Conservation (phyloP, 2,329 filamentous ascomycete genomes). For the Sarocladium brachiariae region DNA sequence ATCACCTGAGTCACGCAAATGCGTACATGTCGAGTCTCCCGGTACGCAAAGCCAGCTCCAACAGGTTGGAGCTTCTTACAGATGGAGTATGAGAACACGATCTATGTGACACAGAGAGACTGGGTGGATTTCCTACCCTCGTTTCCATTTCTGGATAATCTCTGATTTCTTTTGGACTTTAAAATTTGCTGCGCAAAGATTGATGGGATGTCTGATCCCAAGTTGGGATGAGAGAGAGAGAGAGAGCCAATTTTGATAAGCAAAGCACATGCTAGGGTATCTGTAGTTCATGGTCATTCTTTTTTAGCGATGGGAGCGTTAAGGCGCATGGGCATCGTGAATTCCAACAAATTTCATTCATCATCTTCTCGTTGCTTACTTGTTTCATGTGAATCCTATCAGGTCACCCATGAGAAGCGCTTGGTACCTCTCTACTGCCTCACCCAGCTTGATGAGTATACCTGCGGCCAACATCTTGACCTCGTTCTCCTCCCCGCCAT, state of each 20-base stretch:
- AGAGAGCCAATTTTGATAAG: too few species aligned
- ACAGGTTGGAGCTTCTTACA: slow-evolving; percentile 18
- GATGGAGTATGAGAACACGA: not conserved
- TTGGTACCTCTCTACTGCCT: slow-evolving; percentile 78
- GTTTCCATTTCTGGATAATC: not conserved
- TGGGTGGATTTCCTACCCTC: too few species aligned
- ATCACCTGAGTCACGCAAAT: slow-evolving; percentile 41
- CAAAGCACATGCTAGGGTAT: too few species aligned
- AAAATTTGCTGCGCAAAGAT: not conserved
- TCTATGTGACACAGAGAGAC: too few species aligned
- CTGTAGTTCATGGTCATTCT: not conserved
- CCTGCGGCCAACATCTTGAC: slow-evolving; percentile 73
- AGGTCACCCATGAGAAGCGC: slow-evolving; percentile 67
- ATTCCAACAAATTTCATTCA: too few species aligned
- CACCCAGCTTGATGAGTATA: slow-evolving; percentile 68
- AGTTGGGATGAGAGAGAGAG: too few species aligned
- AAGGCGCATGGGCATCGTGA: slow-evolving; percentile 1
- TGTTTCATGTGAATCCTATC: slow-evolving; percentile 31
- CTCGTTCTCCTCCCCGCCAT: slow-evolving; percentile 63
- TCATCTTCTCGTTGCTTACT: not conserved
- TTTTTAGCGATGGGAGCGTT: slow-evolving; percentile 1
- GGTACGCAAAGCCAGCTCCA: slow-evolving; percentile 26
- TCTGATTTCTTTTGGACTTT: not conserved
- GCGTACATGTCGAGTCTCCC: slow-evolving; percentile 36
- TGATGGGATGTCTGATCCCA: too few species aligned